Evolutionary conservation across 768 basidiomycete species (phyloP), one percentile per base, ranked within the genome.

Genomic region (Lactarius trivialis): DNA sequence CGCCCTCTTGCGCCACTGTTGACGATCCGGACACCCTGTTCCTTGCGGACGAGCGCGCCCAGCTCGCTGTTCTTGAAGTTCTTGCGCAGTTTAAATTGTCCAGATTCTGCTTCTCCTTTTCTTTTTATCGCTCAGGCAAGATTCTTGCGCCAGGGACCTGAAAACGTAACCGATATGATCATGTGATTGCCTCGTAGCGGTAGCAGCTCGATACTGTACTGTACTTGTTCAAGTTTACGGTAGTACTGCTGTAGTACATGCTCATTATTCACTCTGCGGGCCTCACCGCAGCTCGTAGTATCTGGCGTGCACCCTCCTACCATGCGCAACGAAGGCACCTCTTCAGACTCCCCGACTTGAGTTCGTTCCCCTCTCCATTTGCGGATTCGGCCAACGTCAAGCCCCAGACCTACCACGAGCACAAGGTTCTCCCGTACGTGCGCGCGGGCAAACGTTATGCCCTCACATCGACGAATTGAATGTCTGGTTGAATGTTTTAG

Each of bases 361-460:
- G 82, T 2, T 75, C 76, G 7, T 68, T 80, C 54, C 76, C 78
- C 6, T 75, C 78, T 2, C 76, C 56, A 6, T 78, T 61, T 70
- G 69, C 9, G 60, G 67, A 24, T 58, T 68, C 41, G 60, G 68
- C 36, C 69, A 67, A 36, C 73, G 78, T 65, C 61, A 78, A 80
- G 60, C 68, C 76, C 11, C 88, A 91, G 69, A 81, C 76, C 14
- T 95, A 91, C 70, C 85, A 85, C 69, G 93, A 96, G 70, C 81
- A 83, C 65, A 95, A 90, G 77, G 81, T 94, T 65, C 79, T 98
- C 65, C 93, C 91, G 93, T 97, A 73, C 71, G 91, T 81, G 52
- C 26, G 33, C 7, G 12, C 21, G 21, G 45, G 24, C 21, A 48
- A n/a, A 54, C 39, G n/a, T 26, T 50, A 33, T 59, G 64, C 50